Evolutionary conservation across 2,329 filamentous ascomycete species (phyloP), one percentile per base, ranked within the genome.

Genomic region (Aspergillus sp.): DNA sequence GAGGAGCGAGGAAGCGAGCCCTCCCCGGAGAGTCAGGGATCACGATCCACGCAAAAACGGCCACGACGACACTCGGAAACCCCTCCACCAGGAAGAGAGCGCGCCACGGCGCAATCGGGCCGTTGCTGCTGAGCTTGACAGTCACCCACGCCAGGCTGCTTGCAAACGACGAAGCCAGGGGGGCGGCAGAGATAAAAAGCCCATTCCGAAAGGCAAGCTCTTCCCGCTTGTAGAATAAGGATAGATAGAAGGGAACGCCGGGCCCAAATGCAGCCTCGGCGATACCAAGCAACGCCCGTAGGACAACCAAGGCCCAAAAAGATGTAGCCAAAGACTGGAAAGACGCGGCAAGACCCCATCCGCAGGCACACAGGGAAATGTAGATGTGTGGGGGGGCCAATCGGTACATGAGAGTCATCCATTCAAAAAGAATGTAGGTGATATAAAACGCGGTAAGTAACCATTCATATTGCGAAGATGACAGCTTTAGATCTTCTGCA

Each of bases 201-300:
- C 86, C 88, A 0, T 83, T 91, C 24, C 88, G 70, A 39, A 91
- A 80, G 0, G 88, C 89, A 20, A 95, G 66, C 57, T 96, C 89
- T 29, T 75, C 63, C 5, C 73, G 61, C 10, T 66, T 67, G 51
- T 73, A 80, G 59, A 80, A 80, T 47, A 78, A 71, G 0, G 74
- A 76, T 6, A 80, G 55, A 40, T 77, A 80, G 48, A 78, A 78
- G 0, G 76, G 76, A 0, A 79, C 69, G 4, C 76, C 76, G 0
- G 75, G 74, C 1, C 69, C 68, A 45, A 80, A 80, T 0, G 74
- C 75, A 0, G 75, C 75, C 55, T 80, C 75, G 8, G 67, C 63
- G 28, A 76, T 61, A 1, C 73, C 74, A 3, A 78, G 64, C 3
- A 61, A 30, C 13, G 54, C 56, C 13, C 63, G 53, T 4, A 68